Base-by-base conservation (phyloP, 176 grass and related monocot genomes). In the Zoysia pacifica region DNA sequence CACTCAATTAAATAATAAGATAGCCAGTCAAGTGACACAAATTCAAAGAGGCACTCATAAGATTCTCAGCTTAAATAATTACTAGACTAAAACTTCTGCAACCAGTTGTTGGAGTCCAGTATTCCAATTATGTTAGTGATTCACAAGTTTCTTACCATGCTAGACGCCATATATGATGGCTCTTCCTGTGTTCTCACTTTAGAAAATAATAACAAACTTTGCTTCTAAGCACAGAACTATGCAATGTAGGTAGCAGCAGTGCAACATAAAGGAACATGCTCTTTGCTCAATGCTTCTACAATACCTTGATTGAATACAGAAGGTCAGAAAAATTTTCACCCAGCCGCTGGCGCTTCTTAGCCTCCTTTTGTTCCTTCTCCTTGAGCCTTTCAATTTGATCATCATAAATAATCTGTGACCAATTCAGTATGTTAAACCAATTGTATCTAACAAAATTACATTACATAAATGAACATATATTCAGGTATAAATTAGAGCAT, bases 291-390 rank as follows among this genome's bases (percentile, higher is more conserved):
- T 19, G 41, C 65, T n/a, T n/a, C 3, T n/a, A 56, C 16, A 37
- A 59, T 80, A 95, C 97, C 93, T 95, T 99, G 37, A 99, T 93
- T 40, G 97, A 96, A 67, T 95, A 93, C 44, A 99, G 48, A 67
- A 95, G 73, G 82, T 99, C 97, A 62, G 86, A 90, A 78, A 99
- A 99, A 83, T 93, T 95, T 79, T 96, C 97, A 76, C 87, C 93
- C 83, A 93, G 82, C 20, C 93, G 84, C 73, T 91, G 97, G 73
- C 90, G 90, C 73, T 93, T 96, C 76, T 93, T 99, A 66, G 86
- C 73, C 56, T 96, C 97, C 82, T 93, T 99, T 67, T 91, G 82
- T 76, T 99, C 97, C 73, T 96, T 99, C 79, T 99, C 96, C 69
- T 48, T 87, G 38, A 91, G 86, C 88, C 90, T 95, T 87, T 95